These are phyloP conservation scores for Boletus speciosus DNA, from an alignment of 768 basidiomycete species.

Conservation along the genomic window DNA sequence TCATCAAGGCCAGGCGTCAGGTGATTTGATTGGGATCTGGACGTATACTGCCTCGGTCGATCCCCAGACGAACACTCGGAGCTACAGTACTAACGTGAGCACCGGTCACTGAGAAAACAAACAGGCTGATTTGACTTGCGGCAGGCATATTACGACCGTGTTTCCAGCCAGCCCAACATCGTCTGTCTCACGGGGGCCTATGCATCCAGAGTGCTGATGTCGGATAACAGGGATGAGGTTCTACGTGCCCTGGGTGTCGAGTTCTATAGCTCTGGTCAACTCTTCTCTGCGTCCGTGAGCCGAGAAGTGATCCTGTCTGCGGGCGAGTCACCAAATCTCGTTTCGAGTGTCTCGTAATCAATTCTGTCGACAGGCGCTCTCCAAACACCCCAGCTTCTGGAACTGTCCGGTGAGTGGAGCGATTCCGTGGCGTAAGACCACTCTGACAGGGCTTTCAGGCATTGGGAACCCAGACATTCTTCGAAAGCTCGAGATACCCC, in stretches of 20 bases:
- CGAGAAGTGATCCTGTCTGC: slow-evolving; percentile 22
- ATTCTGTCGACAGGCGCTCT: slow-evolving; percentile 20
- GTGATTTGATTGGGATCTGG: slow-evolving; percentile 16
- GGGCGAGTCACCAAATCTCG: slow-evolving; percentile 1
- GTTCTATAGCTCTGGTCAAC: slow-evolving; percentile 16
- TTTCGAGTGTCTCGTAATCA: background rate
- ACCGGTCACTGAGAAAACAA: background rate
- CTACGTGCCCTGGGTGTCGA: slow-evolving; percentile 20
- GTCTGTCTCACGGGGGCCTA: slow-evolving; percentile 23
- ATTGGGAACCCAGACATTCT: slow-evolving; percentile 11
- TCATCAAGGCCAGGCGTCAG: slow-evolving; percentile 5
- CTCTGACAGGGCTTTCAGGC: slow-evolving; percentile 1
- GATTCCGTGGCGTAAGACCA: no score
- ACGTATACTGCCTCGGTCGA: slow-evolving; percentile 16
- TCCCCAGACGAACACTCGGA: slow-evolving; percentile 15
- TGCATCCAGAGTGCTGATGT: slow-evolving; percentile 23
- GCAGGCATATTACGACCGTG: slow-evolving; percentile 19
- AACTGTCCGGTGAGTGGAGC: slow-evolving; percentile 23
- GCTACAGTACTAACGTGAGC: slow-evolving; percentile 14
- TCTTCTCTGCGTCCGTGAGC: slow-evolving; percentile 14
- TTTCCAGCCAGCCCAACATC: slow-evolving; percentile 21
- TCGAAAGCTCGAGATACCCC: slow-evolving; percentile 18
- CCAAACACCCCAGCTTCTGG: slow-evolving; percentile 35
- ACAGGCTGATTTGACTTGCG: background rate
- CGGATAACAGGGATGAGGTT: background rate